A percentile compares a stretch with the other conserved stretches of the same genome.
phyloP scores from a whole-genome alignment of 305 asterid genomes.

The Ilex paraguariensis region DNA sequence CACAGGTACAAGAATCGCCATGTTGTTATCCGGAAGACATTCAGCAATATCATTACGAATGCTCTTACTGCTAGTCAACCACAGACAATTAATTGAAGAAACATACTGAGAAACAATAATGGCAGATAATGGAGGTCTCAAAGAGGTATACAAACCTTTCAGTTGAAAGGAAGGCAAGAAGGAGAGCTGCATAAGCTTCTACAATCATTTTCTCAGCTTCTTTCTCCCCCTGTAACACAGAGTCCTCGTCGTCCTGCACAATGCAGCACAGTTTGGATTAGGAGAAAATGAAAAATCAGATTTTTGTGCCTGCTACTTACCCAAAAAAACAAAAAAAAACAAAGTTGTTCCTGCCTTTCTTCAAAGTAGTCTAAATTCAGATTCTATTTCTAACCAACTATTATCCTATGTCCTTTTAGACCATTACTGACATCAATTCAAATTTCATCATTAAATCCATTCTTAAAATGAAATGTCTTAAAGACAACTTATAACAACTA shows the following conservation, averaged over 20 bases:
- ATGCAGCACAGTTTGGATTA: neutral
- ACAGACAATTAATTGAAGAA: conserved; percentile 4
- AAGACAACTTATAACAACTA: neutral
- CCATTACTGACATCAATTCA: neutral
- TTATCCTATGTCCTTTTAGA: neutral
- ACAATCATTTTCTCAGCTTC: conserved; percentile 98
- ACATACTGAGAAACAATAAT: too few species aligned
- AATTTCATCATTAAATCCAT: too few species aligned
- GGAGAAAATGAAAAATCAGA: neutral
- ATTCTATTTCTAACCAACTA: neutral
- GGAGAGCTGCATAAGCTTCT: conserved; percentile 97
- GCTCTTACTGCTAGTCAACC: conserved; percentile 44
- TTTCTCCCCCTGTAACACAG: conserved; percentile 79
- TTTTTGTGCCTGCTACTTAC: too few species aligned
- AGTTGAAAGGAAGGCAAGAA: conserved; percentile 94
- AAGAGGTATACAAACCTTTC: conserved; percentile 47
- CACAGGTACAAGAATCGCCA: conserved; percentile 73
- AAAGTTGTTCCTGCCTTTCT: too few species aligned
- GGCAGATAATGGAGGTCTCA: too few species aligned
- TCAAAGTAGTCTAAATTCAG: neutral
- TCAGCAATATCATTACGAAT: conserved; percentile 53
- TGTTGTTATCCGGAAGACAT: conserved; percentile 56
- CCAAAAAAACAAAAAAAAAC: too few species aligned
- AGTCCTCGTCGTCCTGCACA: conserved; percentile 77
- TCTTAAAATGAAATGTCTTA: too few species aligned